Percentiles rank a stretch among this genome's conserved stretches.
These are phyloP conservation scores for Trametes punicea DNA, from an alignment of 768 basidiomycete genomes.

Conservation along the genomic window DNA sequence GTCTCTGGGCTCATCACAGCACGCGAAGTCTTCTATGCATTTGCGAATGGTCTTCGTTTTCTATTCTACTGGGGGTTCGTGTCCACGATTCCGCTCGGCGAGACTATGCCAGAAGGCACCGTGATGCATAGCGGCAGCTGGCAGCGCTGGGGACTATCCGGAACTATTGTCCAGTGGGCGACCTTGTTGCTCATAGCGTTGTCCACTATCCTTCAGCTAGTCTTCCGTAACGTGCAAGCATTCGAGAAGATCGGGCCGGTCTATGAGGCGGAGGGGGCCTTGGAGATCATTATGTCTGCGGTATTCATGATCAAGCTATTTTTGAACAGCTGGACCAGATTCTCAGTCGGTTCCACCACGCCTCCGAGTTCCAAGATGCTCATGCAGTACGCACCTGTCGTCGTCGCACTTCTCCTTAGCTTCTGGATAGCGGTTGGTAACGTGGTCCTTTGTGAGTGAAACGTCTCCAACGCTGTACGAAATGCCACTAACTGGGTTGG, in stretches of 20 bases:
- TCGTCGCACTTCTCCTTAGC: slow-evolving; percentile 51
- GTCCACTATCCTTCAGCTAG: slow-evolving; percentile 55
- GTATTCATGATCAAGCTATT: slow-evolving; percentile 62
- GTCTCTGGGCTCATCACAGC: slow-evolving; percentile 41
- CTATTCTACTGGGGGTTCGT: slow-evolving; percentile 71
- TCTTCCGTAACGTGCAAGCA: slow-evolving; percentile 52
- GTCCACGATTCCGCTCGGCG: slow-evolving; percentile 51
- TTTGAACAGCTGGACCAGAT: slow-evolving; percentile 51
- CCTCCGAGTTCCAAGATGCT: slow-evolving; percentile 42
- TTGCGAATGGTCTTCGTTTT: slow-evolving; percentile 57
- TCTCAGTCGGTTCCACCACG: slow-evolving; percentile 21
- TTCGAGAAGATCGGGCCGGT: slow-evolving; percentile 41
- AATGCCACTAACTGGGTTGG: neutral
- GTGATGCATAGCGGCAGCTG: slow-evolving; percentile 57
- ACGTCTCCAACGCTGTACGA: neutral
- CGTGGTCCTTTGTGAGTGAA: slow-evolving; percentile 51
- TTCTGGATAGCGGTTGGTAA: slow-evolving; percentile 54
- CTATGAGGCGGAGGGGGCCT: slow-evolving; percentile 54
- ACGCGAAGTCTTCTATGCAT: slow-evolving; percentile 56
- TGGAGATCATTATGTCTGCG: slow-evolving; percentile 56
- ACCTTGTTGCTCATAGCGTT: slow-evolving; percentile 44
- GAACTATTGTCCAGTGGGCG: slow-evolving; percentile 49
- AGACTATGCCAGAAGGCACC: slow-evolving; percentile 25
- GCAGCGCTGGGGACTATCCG: slow-evolving; percentile 59
- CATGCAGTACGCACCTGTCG: slow-evolving; percentile 44